Conservation (phyloP, 2,329 filamentous ascomycete species). For the Leptographium wingfieldii region DNA sequence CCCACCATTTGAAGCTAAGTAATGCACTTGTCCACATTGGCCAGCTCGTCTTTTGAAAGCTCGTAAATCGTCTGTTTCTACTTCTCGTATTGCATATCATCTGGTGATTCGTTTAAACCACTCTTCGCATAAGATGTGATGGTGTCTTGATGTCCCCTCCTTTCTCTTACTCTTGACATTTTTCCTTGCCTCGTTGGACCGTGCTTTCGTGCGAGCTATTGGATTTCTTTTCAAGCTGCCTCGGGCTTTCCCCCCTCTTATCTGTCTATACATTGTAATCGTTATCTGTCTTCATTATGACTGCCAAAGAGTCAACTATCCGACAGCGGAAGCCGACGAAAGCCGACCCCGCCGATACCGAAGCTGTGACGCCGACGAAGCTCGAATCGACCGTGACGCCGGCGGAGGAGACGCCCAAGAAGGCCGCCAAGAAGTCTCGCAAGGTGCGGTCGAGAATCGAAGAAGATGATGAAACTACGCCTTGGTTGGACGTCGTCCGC, state of each 20-base stretch:
- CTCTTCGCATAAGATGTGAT: not conserved
- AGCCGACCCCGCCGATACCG: not conserved
- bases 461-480: slow-evolving; percentile 48
- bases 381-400: not conserved
- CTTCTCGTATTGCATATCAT: not conserved
- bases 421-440: slow-evolving; percentile 12
- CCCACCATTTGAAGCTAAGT: not conserved
- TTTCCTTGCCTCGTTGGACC: not conserved
- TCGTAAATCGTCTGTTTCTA: too few relatives aligned
- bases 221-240: not conserved
- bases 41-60: not conserved
- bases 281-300: not conserved
- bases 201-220: not conserved
- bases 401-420: slow-evolving; percentile 13
- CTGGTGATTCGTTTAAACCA: not conserved
- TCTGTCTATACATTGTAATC: not conserved
- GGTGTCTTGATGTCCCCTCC: not conserved
- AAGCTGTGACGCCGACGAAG: not conserved
- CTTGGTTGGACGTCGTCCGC: slow-evolving; percentile 54
- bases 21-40: not conserved
- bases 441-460: slow-evolving; percentile 26
- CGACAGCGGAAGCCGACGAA: slow-evolving; percentile 5
- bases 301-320: not conserved
- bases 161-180: not conserved
- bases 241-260: not conserved